Conservation (phyloP, 129 eudicot genomes). For the Flaveria brownii region DNA sequence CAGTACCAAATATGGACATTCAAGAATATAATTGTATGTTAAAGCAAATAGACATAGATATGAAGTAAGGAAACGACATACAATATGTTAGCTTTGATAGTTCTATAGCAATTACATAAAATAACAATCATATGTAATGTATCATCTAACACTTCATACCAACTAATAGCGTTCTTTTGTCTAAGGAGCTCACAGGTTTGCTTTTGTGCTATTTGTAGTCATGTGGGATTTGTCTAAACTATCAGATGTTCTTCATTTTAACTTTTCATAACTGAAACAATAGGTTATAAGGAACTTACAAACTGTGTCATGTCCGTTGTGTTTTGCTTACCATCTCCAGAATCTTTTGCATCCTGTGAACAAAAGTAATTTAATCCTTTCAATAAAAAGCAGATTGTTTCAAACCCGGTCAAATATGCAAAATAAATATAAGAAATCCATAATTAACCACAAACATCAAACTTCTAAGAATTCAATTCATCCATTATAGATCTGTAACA, state of each 20-base stretch:
- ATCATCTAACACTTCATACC: neutral
- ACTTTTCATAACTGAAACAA: conserved; percentile 16
- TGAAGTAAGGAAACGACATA: neutral
- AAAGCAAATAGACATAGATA: neutral
- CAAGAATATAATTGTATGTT: neutral
- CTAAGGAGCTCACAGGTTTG: neutral
- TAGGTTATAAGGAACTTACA: conserved; percentile 48
- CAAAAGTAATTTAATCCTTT: conserved; percentile 15
- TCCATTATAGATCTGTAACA: conserved; percentile 10
- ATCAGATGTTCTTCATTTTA: neutral
- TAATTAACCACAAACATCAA: conserved; percentile 6
- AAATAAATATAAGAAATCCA: neutral
- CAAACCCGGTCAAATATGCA: conserved; percentile 3
- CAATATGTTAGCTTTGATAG: conserved; percentile 5
- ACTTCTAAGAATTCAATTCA: neutral
- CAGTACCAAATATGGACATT: conserved; percentile 9
- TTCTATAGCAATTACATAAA: too few relatives aligned
- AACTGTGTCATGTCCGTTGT: conserved; percentile 86
- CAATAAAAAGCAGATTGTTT: neutral
- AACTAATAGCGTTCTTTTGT: neutral
- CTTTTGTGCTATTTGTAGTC: neutral
- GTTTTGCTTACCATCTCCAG: conserved; percentile 71
- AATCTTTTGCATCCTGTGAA: conserved; percentile 69
- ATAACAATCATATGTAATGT: neutral
- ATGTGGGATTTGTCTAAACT: neutral